These are phyloP conservation scores for Cadophora luteo-olivacea DNA, from an alignment of 2,329 filamentous ascomycete species.

Conservation along the genomic window DNA sequence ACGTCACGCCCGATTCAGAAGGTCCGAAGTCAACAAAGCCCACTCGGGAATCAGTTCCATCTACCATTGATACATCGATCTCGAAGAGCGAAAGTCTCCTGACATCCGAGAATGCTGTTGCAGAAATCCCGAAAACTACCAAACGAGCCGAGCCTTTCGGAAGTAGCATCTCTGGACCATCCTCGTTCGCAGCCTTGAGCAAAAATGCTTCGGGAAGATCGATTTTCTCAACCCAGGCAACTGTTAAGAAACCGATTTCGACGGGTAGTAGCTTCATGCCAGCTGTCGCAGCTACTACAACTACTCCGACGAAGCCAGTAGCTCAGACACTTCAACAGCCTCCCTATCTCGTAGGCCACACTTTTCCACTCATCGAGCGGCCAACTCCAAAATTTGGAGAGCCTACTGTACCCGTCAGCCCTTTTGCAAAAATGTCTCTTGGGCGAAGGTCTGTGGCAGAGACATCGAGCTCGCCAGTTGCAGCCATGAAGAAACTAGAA, in stretches of 20 bases:
- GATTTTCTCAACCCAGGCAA: neutral
- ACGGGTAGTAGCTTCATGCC: too few species aligned
- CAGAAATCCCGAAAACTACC: too few species aligned
- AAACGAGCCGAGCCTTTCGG: neutral
- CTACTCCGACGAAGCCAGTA: neutral
- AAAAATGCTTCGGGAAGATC: neutral
- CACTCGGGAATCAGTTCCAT: neutral
- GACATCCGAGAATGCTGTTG: too few species aligned
- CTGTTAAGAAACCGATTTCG: neutral
- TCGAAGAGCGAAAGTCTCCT: neutral
- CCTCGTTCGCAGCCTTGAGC: neutral
- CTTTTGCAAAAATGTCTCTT: neutral
- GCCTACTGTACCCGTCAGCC: neutral
- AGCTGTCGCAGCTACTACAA: neutral
- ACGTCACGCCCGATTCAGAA: neutral
- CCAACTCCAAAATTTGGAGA: neutral
- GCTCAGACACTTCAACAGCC: neutral
- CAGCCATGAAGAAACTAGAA: neutral
- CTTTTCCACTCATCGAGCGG: neutral
- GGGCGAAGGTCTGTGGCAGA: neutral
- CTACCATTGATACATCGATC: neutral
- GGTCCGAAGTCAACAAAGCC: neutral
- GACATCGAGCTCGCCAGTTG: neutral
- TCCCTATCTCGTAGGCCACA: neutral
- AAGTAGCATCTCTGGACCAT: neutral